phyloP scores from a whole-genome alignment of 2,329 filamentous ascomycete species.

The Calycina herbarum region DNA sequence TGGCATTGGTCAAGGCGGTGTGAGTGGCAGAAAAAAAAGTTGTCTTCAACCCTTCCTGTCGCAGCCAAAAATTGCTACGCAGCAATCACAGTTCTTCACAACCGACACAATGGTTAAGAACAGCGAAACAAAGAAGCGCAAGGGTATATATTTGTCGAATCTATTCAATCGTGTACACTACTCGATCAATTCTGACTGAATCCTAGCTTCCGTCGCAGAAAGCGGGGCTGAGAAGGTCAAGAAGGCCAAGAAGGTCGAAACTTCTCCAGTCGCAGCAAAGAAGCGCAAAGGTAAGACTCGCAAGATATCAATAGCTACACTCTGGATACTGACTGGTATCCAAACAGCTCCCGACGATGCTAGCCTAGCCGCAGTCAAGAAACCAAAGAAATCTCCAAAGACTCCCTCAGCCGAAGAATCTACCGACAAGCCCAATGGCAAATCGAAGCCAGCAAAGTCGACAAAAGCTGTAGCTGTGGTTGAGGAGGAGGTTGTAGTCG shows the following conservation, averaged over 20 bases:
- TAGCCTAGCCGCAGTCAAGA: slow-evolving; percentile 35
- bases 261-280: slow-evolving; percentile 29
- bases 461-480: slow-evolving; percentile 25
- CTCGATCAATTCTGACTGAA: slow-evolving; percentile 21
- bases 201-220: slow-evolving; percentile 40
- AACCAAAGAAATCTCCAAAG: slow-evolving; percentile 33
- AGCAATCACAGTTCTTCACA: slow-evolving; percentile 7
- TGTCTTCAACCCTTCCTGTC: neutral
- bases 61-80: neutral
- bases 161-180: neutral
- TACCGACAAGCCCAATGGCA: slow-evolving; percentile 17
- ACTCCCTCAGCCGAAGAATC: slow-evolving; percentile 35
- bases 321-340: neutral
- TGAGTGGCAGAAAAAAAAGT: slow-evolving; percentile 4
- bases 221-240: slow-evolving; percentile 39
- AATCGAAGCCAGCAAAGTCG: slow-evolving; percentile 20
- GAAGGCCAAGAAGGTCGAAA: slow-evolving; percentile 42
- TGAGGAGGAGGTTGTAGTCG: slow-evolving; percentile 22
- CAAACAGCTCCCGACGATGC: slow-evolving; percentile 33
- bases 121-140: slow-evolving; percentile 56
- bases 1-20: neutral
- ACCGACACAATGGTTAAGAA: slow-evolving; percentile 51
- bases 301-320: neutral
- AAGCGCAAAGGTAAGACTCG: slow-evolving; percentile 38
- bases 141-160: slow-evolving; percentile 40